Evolutionary conservation across 148 eudicot genomes (phyloP).

Genomic region (Bassia scoparia): DNA sequence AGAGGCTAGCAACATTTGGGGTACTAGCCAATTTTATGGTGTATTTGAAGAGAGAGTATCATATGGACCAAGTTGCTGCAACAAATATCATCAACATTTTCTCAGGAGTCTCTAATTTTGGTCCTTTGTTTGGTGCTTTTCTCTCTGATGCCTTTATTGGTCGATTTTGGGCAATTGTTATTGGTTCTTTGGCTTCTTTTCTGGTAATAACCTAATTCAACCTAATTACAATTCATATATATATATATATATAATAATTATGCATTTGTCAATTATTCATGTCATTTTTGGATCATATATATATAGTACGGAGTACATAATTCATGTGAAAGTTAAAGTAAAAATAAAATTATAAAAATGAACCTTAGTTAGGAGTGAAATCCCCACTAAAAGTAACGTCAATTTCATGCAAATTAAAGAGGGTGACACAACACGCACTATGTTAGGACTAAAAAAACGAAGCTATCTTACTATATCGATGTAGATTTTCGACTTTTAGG

Average conservation of each 20-base stretch:
- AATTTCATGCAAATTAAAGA: too few relatives aligned
- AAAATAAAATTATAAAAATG: too few relatives aligned
- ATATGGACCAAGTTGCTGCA: slow-evolving; percentile 76
- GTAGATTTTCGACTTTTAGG: too few relatives aligned
- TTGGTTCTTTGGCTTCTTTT: slow-evolving; percentile 51
- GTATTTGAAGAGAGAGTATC: slow-evolving; percentile 54
- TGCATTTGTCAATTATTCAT: neutral
- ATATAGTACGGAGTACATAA: too few relatives aligned
- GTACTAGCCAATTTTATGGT: slow-evolving; percentile 69
- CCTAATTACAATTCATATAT: neutral
- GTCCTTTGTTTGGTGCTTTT: slow-evolving; percentile 76
- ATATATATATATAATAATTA: too few relatives aligned
- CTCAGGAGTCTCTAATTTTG: slow-evolving; percentile 52
- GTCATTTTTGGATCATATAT: too few relatives aligned
- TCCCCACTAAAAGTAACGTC: too few relatives aligned
- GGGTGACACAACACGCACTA: too few relatives aligned
- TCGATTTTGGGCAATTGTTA: slow-evolving; percentile 57
- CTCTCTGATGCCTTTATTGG: slow-evolving; percentile 73
- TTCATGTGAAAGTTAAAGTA: too few relatives aligned
- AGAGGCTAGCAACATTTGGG: slow-evolving; percentile 75
- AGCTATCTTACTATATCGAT: too few relatives aligned
- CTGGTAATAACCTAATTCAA: slow-evolving; percentile 31
- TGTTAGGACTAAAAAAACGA: too few relatives aligned
- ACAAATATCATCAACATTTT: slow-evolving; percentile 57
- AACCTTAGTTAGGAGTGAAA: too few relatives aligned